Base-by-base conservation (phyloP, 2,329 filamentous ascomycete species). In the Cryphonectria radicalis region DNA sequence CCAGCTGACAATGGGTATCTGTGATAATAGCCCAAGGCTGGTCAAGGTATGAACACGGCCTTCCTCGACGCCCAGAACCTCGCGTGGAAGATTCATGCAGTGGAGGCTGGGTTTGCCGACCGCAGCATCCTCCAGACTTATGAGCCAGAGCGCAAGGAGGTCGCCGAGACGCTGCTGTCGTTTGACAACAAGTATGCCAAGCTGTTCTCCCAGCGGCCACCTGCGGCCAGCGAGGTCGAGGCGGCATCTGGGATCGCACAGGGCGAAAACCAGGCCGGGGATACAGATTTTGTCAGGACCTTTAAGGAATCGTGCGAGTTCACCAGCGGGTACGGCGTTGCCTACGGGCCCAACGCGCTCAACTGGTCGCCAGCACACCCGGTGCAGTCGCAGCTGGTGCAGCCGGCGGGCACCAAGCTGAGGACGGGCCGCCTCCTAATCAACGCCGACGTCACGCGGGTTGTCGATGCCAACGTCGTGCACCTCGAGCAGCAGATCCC, bases 251-350 rank as follows among this genome's bases (percentile, higher is more conserved):
- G 78, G 59, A 77, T 17, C 10, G 37, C 11, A n/a, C 66, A 37
- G 28, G 43, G 42, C 13, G 66, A 28, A 22, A 53, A 59, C 2
- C 46, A 63, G 5, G 62, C 37, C 10, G 85, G 89, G 63, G 90
- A 93, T 72, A 95, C 95, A 77, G 90, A 92, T 14, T 97, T 98
- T 79, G 89, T 97, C 78, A 92, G 92, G 82, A 94, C 91, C 0
- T 97, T 97, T 86, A 97, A 97, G 80, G 93, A 93, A 70, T 90
- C 90, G 42, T 97, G 94, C 84, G 94, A 96, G 78, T 97, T 97
- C 81, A 97, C 94, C 14, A 94, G 92, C 74, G 95, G 95, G 71
- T 97, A 97, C 79, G 95, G 95, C 72, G 94, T 97, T 32, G 91
- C 90, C 42, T 97, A 97, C 83, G 88, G 91, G 74, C 86, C 92